phyloP scores from a whole-genome alignment of 306 rosid species.

The Prunus salicina region DNA sequence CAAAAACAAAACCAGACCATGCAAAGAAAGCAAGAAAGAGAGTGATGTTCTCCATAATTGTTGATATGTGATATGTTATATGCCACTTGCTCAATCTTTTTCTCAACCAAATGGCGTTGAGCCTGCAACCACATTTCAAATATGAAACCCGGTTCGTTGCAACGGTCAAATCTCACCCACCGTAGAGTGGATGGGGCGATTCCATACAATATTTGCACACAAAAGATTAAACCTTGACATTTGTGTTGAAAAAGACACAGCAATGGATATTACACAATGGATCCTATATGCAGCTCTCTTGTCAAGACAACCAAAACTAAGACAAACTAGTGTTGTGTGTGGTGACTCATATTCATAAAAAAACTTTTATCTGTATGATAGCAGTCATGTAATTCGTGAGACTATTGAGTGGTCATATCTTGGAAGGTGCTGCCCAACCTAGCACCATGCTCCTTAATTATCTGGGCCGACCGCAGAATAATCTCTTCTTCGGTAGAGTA shows the following conservation, averaged over 20 bases:
- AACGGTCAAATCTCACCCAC: not conserved
- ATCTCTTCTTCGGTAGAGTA: conserved; percentile 74
- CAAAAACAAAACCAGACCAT: too few relatives aligned
- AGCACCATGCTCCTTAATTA: conserved; percentile 63
- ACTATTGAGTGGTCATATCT: conserved; percentile 16
- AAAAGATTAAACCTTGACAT: not conserved
- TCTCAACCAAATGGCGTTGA: too few relatives aligned
- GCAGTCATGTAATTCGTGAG: not conserved
- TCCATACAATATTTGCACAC: not conserved
- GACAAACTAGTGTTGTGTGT: not conserved
- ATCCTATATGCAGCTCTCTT: not conserved
- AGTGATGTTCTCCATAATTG: too few relatives aligned
- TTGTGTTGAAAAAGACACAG: not conserved
- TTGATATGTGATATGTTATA: too few relatives aligned
- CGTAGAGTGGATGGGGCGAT: not conserved
- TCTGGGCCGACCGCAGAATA: conserved; percentile 61
- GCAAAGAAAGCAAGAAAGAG: too few relatives aligned
- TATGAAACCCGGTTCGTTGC: not conserved
- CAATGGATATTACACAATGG: not conserved
- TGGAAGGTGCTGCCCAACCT: conserved; percentile 46
- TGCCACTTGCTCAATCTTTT: too few relatives aligned
- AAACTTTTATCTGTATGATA: not conserved
- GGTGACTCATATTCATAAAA: not conserved
- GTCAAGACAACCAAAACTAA: not conserved
- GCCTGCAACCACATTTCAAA: too few relatives aligned